Evolutionary conservation across 352 stramenopile genomes (phyloP).

Genomic region (Globisporangium apiculatum): DNA sequence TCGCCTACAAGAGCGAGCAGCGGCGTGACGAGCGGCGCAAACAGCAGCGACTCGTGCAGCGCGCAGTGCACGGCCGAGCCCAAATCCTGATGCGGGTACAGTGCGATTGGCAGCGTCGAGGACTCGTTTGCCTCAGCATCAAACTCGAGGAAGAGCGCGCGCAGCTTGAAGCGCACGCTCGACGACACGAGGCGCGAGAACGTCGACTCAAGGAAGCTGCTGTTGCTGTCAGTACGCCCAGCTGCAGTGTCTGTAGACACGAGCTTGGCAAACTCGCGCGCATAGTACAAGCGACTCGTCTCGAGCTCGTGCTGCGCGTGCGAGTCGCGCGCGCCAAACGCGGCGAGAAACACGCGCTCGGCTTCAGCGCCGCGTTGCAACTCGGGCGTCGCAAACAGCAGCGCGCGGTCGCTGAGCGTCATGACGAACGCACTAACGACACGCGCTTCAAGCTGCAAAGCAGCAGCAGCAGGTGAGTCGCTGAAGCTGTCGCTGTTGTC

Average conservation of each 20-base stretch:
- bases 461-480: background rate
- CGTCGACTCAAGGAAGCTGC: conserved; percentile 36
- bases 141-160: conserved; percentile 57
- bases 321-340: conserved; percentile 22
- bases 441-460: background rate
- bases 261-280: conserved; percentile 38
- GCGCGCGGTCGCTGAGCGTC: conserved; percentile 7
- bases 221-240: background rate
- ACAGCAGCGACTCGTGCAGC: conserved; percentile 45
- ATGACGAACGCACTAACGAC: conserved; percentile 16
- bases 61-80: conserved; percentile 69
- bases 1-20: conserved; percentile 16
- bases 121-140: conserved; percentile 18
- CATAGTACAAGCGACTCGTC: conserved; percentile 32
- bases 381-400: conserved; percentile 10
- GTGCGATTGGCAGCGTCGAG: conserved; percentile 19
- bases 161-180: conserved; percentile 48
- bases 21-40: conserved; percentile 22
- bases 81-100: conserved; percentile 68
- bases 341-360: conserved; percentile 18
- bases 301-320: conserved; percentile 37
- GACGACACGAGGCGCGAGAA: conserved; percentile 54
- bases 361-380: conserved; percentile 2
- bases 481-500: background rate
- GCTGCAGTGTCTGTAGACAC: conserved; percentile 4